phyloP scores from a whole-genome alignment of 495 filamentous ascomycete genomes.

The Hypoxylon subgilvum region DNA sequence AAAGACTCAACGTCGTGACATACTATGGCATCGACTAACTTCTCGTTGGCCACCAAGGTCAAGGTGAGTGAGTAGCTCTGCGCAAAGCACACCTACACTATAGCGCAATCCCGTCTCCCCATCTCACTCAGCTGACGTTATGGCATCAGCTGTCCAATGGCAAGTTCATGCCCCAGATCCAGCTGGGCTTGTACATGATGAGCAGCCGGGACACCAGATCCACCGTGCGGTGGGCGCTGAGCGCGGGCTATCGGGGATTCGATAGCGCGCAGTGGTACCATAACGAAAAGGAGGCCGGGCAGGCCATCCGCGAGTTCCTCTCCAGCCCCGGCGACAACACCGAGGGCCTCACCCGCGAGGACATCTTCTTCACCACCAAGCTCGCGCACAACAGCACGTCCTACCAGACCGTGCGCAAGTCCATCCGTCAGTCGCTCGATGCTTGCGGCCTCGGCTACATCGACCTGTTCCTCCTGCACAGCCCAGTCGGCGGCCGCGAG shows the following conservation, averaged over 20 bases:
- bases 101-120: constrained; percentile 12
- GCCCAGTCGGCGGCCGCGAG: constrained; percentile 66
- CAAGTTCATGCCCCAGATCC: constrained; percentile 65
- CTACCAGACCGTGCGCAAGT: constrained; percentile 62
- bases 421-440: constrained; percentile 62
- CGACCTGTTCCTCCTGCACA: constrained; percentile 73
- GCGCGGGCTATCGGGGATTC: constrained; percentile 54
- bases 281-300: constrained; percentile 66
- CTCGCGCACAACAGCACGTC: constrained; percentile 59
- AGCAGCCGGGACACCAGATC: constrained; percentile 54
- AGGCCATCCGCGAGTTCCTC: constrained; percentile 61
- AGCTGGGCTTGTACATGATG: constrained; percentile 71
- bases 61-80: constrained; percentile 13
- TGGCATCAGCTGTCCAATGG: constrained; percentile 61
- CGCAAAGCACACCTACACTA: neutral
- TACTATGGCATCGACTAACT: constrained; percentile 16
- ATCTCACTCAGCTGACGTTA: constrained; percentile 37
- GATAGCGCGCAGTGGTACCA: constrained; percentile 70
- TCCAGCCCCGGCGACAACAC: constrained; percentile 44
- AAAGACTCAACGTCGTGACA: neutral
- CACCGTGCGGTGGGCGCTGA: constrained; percentile 59
- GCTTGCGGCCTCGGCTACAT: constrained; percentile 67
- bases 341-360: constrained; percentile 56
- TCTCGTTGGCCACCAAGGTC: constrained; percentile 27
- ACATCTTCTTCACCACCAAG: constrained; percentile 74